Evolutionary conservation across 2,329 filamentous ascomycete genomes (phyloP), one percentile per base, ranked within the genome.

Genomic region (Talaromyces amestolkiae): DNA sequence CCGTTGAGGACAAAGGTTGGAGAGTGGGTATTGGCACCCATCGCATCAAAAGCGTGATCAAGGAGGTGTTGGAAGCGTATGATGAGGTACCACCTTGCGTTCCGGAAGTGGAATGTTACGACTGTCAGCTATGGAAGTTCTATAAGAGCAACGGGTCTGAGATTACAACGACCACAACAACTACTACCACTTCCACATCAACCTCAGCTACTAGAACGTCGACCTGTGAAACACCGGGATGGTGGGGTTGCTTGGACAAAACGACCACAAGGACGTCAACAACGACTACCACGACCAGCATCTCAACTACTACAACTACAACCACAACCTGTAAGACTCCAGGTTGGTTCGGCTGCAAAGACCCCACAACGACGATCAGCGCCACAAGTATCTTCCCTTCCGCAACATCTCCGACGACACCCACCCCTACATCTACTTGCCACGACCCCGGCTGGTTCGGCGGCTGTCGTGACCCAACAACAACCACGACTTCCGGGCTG

Each of bases 51-150:
- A 87, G 86, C 35, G 93, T 97, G 54, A 97, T 99, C 72, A 86
- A 88, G 65, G 91, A 97, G 75, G 91, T 99, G 3, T 85, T 98
- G 67, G 84, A 90, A 72, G 89, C 88, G 71, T 98, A 98, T 73
- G 90, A 96, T 68, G 81, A 83, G 3, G 91, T 96, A 0, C 91
- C 95, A 0, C 81, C 86, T 69, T 98, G 95, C 77, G 85, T 85
- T 63, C 83, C 85, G 35, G 93, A 94, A 24, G 89, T 92, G 61
- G 83, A 88, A 69, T 98, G 95, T 75, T 87, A 91, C 47, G 95
- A 99, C 76, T 98, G 94, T 73, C 91, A 87, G 65, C 88, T 90
- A 64, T 98, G 95, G 95, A 96, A 97, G 73, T 96, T 93, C 83
- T 96, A 92, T 74, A 90, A 93, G 77, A 96, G 93, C 76, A 97